These are phyloP conservation scores for Sarocladium brachiariae DNA, from an alignment of 2,329 filamentous ascomycete genomes.

Conservation along the genomic window DNA sequence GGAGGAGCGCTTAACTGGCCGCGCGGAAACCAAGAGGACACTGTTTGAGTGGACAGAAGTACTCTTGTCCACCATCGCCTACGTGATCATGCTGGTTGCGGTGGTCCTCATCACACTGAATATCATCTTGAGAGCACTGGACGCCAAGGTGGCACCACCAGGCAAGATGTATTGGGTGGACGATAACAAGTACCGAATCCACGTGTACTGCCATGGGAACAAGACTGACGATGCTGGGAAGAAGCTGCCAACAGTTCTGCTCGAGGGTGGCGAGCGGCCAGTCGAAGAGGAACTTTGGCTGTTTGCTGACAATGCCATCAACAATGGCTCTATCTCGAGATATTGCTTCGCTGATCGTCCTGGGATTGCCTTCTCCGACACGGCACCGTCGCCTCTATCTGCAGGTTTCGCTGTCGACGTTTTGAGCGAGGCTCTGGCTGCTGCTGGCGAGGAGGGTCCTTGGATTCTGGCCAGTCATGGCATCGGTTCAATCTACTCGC, in stretches of 20 bases:
- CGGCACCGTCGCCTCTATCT: slow-evolving; percentile 86
- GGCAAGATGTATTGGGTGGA: slow-evolving; percentile 78
- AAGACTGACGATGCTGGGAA: slow-evolving; percentile 45
- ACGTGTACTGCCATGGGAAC: slow-evolving; percentile 76
- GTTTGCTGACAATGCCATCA: slow-evolving; percentile 68
- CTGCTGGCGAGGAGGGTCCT: slow-evolving; percentile 75
- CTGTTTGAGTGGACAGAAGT: slow-evolving; percentile 81
- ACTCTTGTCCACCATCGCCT: slow-evolving; percentile 63
- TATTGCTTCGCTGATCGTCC: slow-evolving; percentile 97
- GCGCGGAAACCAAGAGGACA: slow-evolving; percentile 76
- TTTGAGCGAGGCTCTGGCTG: slow-evolving; percentile 76
- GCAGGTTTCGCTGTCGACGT: slow-evolving; percentile 89
- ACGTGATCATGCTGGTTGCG: slow-evolving; percentile 61
- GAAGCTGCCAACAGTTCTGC: slow-evolving; percentile 68
- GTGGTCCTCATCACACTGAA: slow-evolving; percentile 71
- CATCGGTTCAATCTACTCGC: slow-evolving; percentile 79
- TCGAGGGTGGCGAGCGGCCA: slow-evolving; percentile 77
- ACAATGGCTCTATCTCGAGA: slow-evolving; percentile 74
- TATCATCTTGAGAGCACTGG: slow-evolving; percentile 71
- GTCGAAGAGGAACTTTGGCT: slow-evolving; percentile 74
- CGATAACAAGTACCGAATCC: slow-evolving; percentile 75
- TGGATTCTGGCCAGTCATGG: slow-evolving; percentile 86
- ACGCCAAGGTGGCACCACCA: slow-evolving; percentile 65
- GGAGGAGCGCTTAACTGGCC: slow-evolving; percentile 85
- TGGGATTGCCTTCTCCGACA: slow-evolving; percentile 80